Percentiles rank a stretch among this genome's conserved stretches.
Conservation (phyloP, 345 rosid genomes). For the Camelina sativa region DNA sequence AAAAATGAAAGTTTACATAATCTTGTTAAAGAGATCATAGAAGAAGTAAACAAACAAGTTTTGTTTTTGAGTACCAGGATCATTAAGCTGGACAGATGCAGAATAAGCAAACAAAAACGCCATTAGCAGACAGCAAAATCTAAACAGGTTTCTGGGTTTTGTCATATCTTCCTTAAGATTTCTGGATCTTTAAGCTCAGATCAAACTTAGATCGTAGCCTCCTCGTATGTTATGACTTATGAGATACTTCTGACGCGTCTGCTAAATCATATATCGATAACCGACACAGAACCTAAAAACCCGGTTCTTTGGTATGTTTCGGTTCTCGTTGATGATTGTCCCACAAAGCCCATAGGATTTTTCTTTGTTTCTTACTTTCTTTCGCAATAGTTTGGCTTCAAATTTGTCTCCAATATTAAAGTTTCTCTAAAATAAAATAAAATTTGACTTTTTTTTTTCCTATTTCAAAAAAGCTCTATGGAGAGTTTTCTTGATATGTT, state of each 20-base stretch:
- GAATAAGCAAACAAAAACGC: conserved; percentile 74
- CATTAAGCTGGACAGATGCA: conserved; percentile 83
- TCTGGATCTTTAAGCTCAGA: conserved; percentile 16
- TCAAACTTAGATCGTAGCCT: background rate
- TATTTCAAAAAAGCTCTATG: too few species aligned
- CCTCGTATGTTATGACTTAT: too few species aligned
- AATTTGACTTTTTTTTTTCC: too few species aligned
- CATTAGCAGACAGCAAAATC: conserved; percentile 61
- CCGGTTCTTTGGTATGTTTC: conserved; percentile 20
- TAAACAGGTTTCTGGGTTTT: conserved; percentile 43
- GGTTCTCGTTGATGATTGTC: conserved; percentile 5
- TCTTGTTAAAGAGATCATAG: background rate
- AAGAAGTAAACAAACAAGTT: background rate
- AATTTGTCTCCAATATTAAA: too few species aligned
- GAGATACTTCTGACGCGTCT: background rate
- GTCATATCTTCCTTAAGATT: conserved; percentile 39
- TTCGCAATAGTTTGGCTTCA: too few species aligned
- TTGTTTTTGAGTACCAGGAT: conserved; percentile 55
- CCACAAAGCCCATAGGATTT: conserved; percentile 5
- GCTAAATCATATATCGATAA: conserved; percentile 14
- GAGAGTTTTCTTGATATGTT: too few species aligned
- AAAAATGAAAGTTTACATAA: background rate
- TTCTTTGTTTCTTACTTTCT: background rate
- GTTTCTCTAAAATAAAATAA: too few species aligned
- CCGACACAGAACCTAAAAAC: conserved; percentile 1